A percentile compares a stretch with the other conserved stretches of the same genome.
Evolutionary conservation across 2,329 filamentous ascomycete species (phyloP).

Genomic region (Penicillium sp.): DNA sequence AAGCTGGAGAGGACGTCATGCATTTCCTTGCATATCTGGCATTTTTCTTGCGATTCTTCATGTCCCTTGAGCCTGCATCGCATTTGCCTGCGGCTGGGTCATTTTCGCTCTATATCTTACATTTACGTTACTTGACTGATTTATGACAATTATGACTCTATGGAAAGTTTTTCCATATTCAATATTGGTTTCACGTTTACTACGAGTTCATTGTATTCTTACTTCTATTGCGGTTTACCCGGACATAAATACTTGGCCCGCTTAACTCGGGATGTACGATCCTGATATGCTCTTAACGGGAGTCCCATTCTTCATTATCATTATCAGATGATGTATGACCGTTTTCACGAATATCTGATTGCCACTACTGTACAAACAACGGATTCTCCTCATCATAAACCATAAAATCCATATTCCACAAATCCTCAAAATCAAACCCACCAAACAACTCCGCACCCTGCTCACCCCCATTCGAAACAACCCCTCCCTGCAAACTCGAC

Average conservation of each 20-base stretch:
- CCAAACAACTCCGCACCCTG: neutral
- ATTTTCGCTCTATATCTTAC: neutral
- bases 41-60: neutral
- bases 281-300: too few relatives aligned
- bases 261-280: too few relatives aligned
- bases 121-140: neutral
- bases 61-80: constrained; percentile 4
- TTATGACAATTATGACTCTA: neutral
- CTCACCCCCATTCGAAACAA: neutral
- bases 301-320: too few relatives aligned
- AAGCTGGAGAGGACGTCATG: neutral
- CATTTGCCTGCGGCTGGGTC: neutral
- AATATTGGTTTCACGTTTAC: neutral
- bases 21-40: neutral
- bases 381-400: constrained; percentile 6
- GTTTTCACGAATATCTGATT: neutral
- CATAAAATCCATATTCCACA: constrained; percentile 16
- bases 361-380: neutral
- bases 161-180: neutral
- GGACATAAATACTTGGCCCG: too few relatives aligned
- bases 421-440: constrained; percentile 11
- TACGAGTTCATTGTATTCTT: too few relatives aligned
- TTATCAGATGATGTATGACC: neutral
- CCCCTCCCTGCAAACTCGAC: neutral
- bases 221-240: too few relatives aligned